Conservation (phyloP, 805 yeast genomes). For the Cephaloascus fragrans region DNA sequence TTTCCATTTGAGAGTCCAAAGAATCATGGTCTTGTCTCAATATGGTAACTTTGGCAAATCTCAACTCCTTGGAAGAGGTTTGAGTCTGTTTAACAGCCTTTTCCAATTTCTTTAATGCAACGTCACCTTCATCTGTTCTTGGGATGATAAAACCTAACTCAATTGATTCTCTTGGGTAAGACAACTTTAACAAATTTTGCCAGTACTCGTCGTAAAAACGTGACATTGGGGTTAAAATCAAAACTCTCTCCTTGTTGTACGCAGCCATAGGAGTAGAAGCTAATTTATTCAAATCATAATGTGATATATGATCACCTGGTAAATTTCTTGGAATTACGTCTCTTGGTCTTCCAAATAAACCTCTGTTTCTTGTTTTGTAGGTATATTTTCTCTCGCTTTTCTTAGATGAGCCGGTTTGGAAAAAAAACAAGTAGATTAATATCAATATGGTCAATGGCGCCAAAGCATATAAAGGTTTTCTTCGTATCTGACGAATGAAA, state of each 20-base stretch:
- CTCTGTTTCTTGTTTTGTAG: conserved; percentile 32
- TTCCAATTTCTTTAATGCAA: conserved; percentile 63
- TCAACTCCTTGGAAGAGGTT: conserved; percentile 41
- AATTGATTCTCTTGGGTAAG: conserved; percentile 77
- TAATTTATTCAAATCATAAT: conserved; percentile 75
- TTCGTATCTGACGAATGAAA: conserved; percentile 45
- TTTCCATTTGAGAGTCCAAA: conserved; percentile 64
- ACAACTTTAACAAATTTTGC: conserved; percentile 65
- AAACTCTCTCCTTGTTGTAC: conserved; percentile 69
- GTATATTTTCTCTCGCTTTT: conserved; percentile 25
- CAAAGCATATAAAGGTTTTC: conserved; percentile 40
- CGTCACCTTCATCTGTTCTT: conserved; percentile 71
- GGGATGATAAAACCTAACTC: conserved; percentile 93
- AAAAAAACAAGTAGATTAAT: conserved; percentile 30
- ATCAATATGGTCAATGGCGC: conserved; percentile 36
- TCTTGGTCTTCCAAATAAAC: conserved; percentile 40
- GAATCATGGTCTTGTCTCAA: conserved; percentile 86
- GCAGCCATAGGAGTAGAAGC: conserved; percentile 65
- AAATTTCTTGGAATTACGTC: conserved; percentile 52
- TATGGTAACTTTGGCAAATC: conserved; percentile 78
- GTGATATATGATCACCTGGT: conserved; percentile 69
- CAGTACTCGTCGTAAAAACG: conserved; percentile 80
- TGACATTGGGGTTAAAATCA: conserved; percentile 86
- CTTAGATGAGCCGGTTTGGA: conserved; percentile 14
- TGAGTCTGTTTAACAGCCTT: conserved; percentile 66